Base-by-base conservation (phyloP, 2,329 filamentous ascomycete species). In the Fusarium proliferatum region DNA sequence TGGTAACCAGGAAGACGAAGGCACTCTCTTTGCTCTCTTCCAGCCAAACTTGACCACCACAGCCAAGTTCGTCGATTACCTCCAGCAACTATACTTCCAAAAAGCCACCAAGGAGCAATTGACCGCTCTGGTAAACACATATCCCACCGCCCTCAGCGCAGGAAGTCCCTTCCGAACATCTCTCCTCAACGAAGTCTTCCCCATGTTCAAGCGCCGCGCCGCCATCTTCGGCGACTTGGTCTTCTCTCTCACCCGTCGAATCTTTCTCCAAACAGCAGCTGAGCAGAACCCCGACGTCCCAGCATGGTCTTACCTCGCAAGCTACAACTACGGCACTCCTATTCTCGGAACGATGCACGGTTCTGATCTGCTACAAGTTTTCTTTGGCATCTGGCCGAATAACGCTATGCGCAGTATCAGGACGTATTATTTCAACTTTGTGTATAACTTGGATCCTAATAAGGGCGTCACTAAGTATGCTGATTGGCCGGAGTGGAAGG, bases 1-100 rank as follows among this genome's bases (percentile, higher is more conserved):
- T 43, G 93, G 93, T 46, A 88, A 94, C 78, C 92, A 94, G 80
- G 93, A 95, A 83, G 93, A 96, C 78, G 93, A 96, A 81, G 93
- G 93, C 23, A 94, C 93, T 0, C 81, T 95, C 4, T 94, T 95
- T 79, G 85, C 90, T 9, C 84, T 95, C 39, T 91, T 92, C 80
- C 92, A 93, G 72, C 79, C 81, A 38, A 94, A 95, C 79, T 83
- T 95, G 57, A 93, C 89, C 15, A 92, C 86, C 2, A 89, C 86
- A 0, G 82, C 82, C 2, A 81, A 89, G 10, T 74, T 95, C 0
- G 85, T 90, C 39, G 82, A 86, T 23, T 96, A 96, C 77, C 81
- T 96, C 28, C 77, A 82, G 4, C 78, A 81, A 2, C 73, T 89
- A 57, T 92, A 89, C 84, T 95, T 94, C 84, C 81, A 85, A 41